Evolutionary conservation across 345 rosid genomes (phyloP), one percentile per base, ranked within the genome.

Genomic region (Aethionema arabicum): DNA sequence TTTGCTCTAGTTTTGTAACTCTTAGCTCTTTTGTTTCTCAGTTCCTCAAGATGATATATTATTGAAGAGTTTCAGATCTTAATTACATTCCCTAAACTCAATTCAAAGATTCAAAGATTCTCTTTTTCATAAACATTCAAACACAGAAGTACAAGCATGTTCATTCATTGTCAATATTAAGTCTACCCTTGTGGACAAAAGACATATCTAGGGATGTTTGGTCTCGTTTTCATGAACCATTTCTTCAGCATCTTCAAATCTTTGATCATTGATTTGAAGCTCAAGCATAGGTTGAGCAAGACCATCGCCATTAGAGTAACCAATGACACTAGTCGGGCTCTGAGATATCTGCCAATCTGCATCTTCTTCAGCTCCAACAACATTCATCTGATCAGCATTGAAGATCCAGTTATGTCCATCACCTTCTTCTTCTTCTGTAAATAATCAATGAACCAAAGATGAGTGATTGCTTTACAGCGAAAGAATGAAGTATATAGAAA

Each of bases 191-290:
- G 56, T 30, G 13, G 15, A 27, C 5, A 52, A 52, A 14, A 15
- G 27, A 21, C 27, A 21, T n/a, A 21, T 21, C 53, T 65, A 65
- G 49, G 37, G 75, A 32, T 65, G 32, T 12, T 59, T 65, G 33
- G 56, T 15, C 61, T 76, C 71, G 45, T 56, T 74, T 16, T 71
- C 84, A 41, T 74, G 83, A 21, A 77, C 82, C 88, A 74, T 84
- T 83, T 87, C 99, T 47, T 93, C 99, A 0, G 96, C 96, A 72
- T 93, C 99, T 35, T 87, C 95, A 70, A 90, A 93, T 63, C 99
- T 86, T 44, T 79, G 78, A 61, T 93, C 97, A 53, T 84, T 74
- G 56, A 90, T 95, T 49, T 80, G 85, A 55, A 90, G 97, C 97
- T 85, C 85, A 29, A 84, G 90, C 66, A 93, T 87, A 2, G 76